Conservation (phyloP, 2,329 filamentous ascomycete species). For the Fusarium verticillioides region DNA sequence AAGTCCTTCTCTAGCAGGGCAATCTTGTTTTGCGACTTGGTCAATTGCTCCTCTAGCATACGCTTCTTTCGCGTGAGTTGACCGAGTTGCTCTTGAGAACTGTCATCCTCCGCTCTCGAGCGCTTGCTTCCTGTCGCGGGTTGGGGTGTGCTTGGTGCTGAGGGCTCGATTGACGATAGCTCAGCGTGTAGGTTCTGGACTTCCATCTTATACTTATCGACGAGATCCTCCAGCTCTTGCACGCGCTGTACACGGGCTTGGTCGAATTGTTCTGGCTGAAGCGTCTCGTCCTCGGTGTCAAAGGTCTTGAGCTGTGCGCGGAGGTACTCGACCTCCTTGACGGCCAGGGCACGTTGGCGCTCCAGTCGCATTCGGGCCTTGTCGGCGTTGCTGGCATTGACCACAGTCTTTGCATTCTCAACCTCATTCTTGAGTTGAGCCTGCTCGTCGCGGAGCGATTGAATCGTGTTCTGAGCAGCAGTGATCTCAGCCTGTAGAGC, state of each 20-base stretch:
- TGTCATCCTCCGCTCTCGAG: constrained; percentile 68
- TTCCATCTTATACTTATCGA: constrained; percentile 88
- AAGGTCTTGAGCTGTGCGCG: constrained; percentile 91
- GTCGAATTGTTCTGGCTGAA: constrained; percentile 83
- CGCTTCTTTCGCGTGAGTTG: constrained; percentile 89
- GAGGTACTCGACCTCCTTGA: constrained; percentile 94
- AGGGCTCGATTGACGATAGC: constrained; percentile 71
- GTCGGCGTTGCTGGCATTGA: constrained; percentile 63
- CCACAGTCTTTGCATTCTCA: constrained; percentile 71
- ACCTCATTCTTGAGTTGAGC: constrained; percentile 72
- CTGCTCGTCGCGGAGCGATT: constrained; percentile 76
- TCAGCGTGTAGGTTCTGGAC: constrained; percentile 79
- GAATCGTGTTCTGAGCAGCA: constrained; percentile 81
- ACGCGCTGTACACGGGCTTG: constrained; percentile 79
- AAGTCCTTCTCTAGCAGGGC: constrained; percentile 81
- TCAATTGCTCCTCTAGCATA: constrained; percentile 81
- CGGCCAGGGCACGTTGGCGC: constrained; percentile 83
- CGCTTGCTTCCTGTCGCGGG: constrained; percentile 70
- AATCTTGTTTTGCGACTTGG: constrained; percentile 74
- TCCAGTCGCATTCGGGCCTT: constrained; percentile 82
- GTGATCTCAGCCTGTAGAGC: constrained; percentile 80
- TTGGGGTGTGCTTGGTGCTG: constrained; percentile 49
- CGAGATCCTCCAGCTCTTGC: constrained; percentile 82
- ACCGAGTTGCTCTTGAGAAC: constrained; percentile 78
- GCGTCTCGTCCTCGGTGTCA: constrained; percentile 87